Evolutionary conservation across 495 filamentous ascomycete genomes (phyloP).

Genomic region (Hyaloscypha variabilis): DNA sequence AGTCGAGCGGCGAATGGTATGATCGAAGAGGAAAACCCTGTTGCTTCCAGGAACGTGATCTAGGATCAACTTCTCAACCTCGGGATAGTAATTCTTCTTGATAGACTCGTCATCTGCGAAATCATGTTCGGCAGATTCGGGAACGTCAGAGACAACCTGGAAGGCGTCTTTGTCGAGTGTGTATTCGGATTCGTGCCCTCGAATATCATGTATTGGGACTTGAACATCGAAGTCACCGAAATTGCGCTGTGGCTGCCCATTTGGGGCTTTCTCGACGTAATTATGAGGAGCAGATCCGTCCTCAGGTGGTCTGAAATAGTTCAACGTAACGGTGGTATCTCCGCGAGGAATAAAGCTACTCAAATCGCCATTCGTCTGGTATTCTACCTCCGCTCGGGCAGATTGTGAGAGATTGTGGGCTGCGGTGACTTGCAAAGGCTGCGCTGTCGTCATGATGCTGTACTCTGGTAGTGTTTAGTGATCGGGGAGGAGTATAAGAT

Average conservation of each 20-base stretch:
- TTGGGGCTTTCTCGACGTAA: constrained; percentile 67
- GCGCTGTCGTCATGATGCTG: constrained; percentile 31
- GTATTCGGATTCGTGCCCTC: constrained; percentile 62
- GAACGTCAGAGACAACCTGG: constrained; percentile 51
- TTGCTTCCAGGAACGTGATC: constrained; percentile 61
- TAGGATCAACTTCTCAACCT: constrained; percentile 69
- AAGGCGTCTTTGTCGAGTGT: constrained; percentile 77
- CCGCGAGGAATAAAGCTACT: constrained; percentile 59
- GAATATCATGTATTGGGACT: constrained; percentile 67
- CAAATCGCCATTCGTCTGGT: constrained; percentile 5
- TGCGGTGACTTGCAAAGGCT: constrained; percentile 29
- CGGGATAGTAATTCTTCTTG: constrained; percentile 75
- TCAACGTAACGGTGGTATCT: constrained; percentile 61
- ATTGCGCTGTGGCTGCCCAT: constrained; percentile 64
- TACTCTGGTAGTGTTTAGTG: neutral
- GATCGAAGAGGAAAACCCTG: constrained; percentile 80
- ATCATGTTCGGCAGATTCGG: constrained; percentile 52
- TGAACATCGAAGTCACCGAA: constrained; percentile 44
- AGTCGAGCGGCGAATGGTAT: constrained; percentile 74
- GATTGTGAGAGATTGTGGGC: constrained; percentile 33
- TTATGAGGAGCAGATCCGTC: constrained; percentile 69
- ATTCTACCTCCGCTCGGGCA: constrained; percentile 24
- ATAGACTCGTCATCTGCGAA: constrained; percentile 70
- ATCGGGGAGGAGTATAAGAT: too few relatives aligned
- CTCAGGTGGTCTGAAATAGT: constrained; percentile 68